Evolutionary conservation across 2,329 filamentous ascomycete species (phyloP).

Genomic region (Cladobotryum protrusum): DNA sequence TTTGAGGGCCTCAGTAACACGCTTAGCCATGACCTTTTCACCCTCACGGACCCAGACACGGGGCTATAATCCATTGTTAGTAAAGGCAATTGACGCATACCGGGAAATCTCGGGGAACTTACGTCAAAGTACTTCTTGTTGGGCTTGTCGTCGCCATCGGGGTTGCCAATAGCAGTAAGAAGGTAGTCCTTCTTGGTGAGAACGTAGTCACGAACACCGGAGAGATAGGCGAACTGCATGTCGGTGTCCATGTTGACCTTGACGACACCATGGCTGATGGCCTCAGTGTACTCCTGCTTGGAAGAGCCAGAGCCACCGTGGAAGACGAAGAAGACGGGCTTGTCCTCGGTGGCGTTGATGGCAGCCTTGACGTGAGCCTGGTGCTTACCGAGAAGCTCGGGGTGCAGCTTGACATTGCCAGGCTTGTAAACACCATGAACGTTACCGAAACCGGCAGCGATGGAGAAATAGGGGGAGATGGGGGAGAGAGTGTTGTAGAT

Average conservation of each 20-base stretch:
- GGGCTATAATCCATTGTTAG: constrained; percentile 43
- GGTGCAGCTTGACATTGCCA: constrained; percentile 93
- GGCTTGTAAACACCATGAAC: constrained; percentile 99
- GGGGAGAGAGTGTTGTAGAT: constrained; percentile 81
- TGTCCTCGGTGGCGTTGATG: constrained; percentile 63
- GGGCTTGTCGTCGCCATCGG: constrained; percentile 91
- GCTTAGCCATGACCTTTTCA: constrained; percentile 90
- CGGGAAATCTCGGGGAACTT: constrained; percentile 19
- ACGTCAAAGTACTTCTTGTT: constrained; percentile 93
- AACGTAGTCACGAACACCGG: constrained; percentile 91
- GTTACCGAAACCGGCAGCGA: constrained; percentile 96
- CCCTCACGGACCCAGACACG: constrained; percentile 94
- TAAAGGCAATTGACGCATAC: constrained; percentile 3
- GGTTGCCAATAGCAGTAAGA: constrained; percentile 81
- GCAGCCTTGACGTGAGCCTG: constrained; percentile 85
- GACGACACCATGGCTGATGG: constrained; percentile 89
- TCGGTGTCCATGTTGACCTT: constrained; percentile 99
- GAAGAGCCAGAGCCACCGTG: constrained; percentile 91
- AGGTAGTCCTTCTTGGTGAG: constrained; percentile 94
- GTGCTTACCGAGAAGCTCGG: constrained; percentile 94
- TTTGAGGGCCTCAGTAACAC: constrained; percentile 72
- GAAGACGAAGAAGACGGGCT: constrained; percentile 99
- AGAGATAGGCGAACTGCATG: constrained; percentile 89
- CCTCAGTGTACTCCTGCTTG: constrained; percentile 84
- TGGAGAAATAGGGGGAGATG: constrained; percentile 95